phyloP scores from a whole-genome alignment of 805 yeast species.

The Metschnikowia cerradonensis region DNA sequence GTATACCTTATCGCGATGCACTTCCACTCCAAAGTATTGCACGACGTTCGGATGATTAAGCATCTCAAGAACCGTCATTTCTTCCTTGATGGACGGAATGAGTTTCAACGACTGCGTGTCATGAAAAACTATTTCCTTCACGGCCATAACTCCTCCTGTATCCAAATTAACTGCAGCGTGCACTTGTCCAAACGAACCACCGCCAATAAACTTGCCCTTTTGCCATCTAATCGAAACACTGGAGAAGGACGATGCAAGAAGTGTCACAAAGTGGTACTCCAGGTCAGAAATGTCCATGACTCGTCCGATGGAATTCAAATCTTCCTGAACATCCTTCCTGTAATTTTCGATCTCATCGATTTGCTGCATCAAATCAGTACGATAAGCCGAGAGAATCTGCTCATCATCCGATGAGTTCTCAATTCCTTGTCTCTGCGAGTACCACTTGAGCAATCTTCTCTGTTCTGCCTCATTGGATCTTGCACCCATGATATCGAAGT shows the following conservation, averaged over 20 bases:
- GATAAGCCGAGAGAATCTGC: conserved; percentile 44
- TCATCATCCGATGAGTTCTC: conserved; percentile 42
- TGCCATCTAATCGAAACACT: conserved; percentile 96
- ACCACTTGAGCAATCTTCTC: conserved; percentile 51
- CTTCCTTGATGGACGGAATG: conserved; percentile 86
- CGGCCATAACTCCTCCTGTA: conserved; percentile 95
- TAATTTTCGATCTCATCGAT: conserved; percentile 59
- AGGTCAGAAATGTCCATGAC: conserved; percentile 84
- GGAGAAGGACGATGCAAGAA: conserved; percentile 83
- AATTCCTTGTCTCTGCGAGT: conserved; percentile 50
- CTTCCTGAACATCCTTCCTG: conserved; percentile 43
- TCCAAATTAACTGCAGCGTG: conserved; percentile 89
- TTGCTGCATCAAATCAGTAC: conserved; percentile 65
- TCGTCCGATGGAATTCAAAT: conserved; percentile 62
- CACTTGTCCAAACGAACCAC: conserved; percentile 94
- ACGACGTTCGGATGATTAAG: conserved; percentile 94
- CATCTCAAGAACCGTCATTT: conserved; percentile 94
- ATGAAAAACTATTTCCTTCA: conserved; percentile 88
- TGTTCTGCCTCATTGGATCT: conserved; percentile 71
- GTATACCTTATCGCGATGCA: conserved; percentile 90
- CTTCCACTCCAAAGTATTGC: conserved; percentile 95
- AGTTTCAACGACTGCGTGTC: conserved; percentile 81
- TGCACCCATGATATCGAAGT: conserved; percentile 98
- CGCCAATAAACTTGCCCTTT: conserved; percentile 88
- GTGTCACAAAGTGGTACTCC: conserved; percentile 81